A percentile compares a stretch with the other conserved stretches of the same genome.
Evolutionary conservation across 495 filamentous ascomycete species (phyloP).

Genomic region (Neurospora sp.): DNA sequence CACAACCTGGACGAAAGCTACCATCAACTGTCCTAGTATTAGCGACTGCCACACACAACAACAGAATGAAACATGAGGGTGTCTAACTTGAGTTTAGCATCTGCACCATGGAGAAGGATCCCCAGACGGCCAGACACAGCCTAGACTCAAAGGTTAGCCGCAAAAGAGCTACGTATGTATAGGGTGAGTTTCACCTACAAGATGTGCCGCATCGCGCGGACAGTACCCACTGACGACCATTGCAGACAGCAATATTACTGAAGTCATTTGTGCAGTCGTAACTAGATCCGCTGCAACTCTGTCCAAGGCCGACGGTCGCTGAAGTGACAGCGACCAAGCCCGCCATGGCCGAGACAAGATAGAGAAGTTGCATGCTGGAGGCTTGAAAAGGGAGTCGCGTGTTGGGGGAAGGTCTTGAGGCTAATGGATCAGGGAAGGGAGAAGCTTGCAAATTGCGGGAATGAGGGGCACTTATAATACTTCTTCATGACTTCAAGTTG

Average conservation of each 20-base stretch:
- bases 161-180: neutral
- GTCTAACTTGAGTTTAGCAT: neutral
- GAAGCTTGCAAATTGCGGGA: neutral
- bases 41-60: neutral
- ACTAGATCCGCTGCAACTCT: neutral
- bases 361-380: neutral
- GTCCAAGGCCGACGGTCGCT: neutral
- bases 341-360: neutral
- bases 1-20: neutral
- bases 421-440: neutral
- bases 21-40: neutral
- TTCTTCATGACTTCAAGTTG: neutral
- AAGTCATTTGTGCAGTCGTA: neutral
- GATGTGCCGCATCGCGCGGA: neutral
- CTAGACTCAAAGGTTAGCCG: neutral
- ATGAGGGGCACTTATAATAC: neutral
- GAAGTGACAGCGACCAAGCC: neutral
- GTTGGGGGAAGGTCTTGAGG: neutral
- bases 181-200: neutral
- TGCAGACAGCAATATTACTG: neutral
- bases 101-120: neutral
- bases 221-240: neutral
- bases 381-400: neutral
- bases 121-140: neutral
- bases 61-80: neutral